Evolutionary conservation across 2,329 filamentous ascomycete genomes (phyloP), one percentile per base, ranked within the genome.

Genomic region (Trichophyton equinum): DNA sequence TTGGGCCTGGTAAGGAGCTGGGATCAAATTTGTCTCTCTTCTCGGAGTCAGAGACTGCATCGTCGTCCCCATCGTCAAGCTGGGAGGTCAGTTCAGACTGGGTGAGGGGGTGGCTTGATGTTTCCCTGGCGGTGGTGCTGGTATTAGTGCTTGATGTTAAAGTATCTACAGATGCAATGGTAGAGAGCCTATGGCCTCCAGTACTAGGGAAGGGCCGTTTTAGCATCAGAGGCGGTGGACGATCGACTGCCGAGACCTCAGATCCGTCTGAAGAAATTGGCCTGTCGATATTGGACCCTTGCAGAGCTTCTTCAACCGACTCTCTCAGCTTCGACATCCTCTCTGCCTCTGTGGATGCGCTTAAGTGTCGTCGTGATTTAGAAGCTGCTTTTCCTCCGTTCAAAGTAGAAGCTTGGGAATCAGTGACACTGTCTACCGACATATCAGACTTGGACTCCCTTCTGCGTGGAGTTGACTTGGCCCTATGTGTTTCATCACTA

Each of bases 111-210:
- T 56, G 11, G 9, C 38, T 53, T 2, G 57, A 13, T 7, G 38
- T 15, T 25, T 15, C 6, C 15, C 59, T 60, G 11, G 18, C n/a
- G 18, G 40, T 7, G 57, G 22, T 42, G 8, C 47, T 30, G 1
- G 57, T 38, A 30, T 40, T 59, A n/a, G n/a, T 38, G 22, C 44
- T 47, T 18, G 61, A 62, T 25, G 71, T 74, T 62, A 81, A 72
- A 1, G 80, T 81, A 49, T 84, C 81, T 11, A 79, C 77, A 4
- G 82, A 84, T 6, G 76, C 79, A 62, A 84, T 84, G 0, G 82
- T 84, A 6, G 82, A 83, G 1, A 85, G 73, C 62, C 76, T 75
- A 65, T 81, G 75, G 51, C 66, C 75, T n/a, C 81, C 80, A 30
- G 78, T 80, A 9, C 75, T 78, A 2, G 82, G 81, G 64, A 81